Evolutionary conservation across 352 stramenopile genomes (phyloP).

Genomic region (Pseudoperonospora humuli): DNA sequence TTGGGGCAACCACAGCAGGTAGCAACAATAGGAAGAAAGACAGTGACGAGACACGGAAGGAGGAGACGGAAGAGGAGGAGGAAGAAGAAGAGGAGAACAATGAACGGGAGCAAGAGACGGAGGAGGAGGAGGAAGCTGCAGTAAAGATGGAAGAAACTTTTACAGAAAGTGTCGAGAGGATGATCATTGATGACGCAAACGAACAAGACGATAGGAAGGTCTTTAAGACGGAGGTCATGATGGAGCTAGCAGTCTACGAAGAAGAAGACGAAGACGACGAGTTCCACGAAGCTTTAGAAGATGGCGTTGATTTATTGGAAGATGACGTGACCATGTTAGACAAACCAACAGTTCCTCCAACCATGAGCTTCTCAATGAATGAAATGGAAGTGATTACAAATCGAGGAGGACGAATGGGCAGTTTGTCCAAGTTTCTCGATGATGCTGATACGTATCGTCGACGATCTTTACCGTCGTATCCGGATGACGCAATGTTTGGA

Average conservation of each 20-base stretch:
- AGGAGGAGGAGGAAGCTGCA: background rate
- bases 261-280: constrained; percentile 38
- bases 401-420: constrained; percentile 53
- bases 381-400: constrained; percentile 83
- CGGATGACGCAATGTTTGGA: constrained; percentile 49
- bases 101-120: background rate
- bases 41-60: background rate
- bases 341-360: constrained; percentile 34
- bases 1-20: constrained; percentile 2
- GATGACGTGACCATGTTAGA: constrained; percentile 12
- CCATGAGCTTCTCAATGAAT: constrained; percentile 72
- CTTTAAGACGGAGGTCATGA: constrained; percentile 4
- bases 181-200: constrained; percentile 8
- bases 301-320: constrained; percentile 24
- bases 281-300: constrained; percentile 38
- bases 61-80: background rate
- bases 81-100: background rate
- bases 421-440: constrained; percentile 75
- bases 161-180: background rate
- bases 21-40: constrained; percentile 1
- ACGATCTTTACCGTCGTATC: constrained; percentile 63
- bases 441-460: constrained; percentile 67
- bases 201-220: constrained; percentile 3
- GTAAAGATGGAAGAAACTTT: background rate
- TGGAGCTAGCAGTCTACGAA: constrained; percentile 19